Conservation (phyloP, 1,284 basidiomycete species). For the Papiliotrema terrestris region DNA sequence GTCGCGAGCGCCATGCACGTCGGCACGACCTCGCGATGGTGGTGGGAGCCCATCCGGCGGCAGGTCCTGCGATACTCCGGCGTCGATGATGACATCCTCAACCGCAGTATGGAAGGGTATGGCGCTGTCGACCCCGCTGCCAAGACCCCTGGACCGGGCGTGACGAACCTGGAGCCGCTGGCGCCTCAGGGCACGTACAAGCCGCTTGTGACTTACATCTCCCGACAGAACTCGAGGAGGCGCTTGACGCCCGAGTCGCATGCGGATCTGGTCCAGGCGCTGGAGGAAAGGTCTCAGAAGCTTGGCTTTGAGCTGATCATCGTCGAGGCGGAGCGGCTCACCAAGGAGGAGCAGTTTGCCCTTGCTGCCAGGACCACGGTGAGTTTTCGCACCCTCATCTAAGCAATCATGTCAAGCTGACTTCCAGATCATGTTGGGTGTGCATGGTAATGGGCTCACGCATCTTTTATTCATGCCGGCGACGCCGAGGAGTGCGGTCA, state of each 20-base stretch:
- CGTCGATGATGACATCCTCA: conserved; percentile 46
- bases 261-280: conserved; percentile 56
- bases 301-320: conserved; percentile 61
- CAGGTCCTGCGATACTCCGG: conserved; percentile 64
- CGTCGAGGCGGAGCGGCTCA: conserved; percentile 45
- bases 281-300: conserved; percentile 57
- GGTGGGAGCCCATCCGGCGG: conserved; percentile 67
- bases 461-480: conserved; percentile 51
- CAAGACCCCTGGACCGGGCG: conserved; percentile 39
- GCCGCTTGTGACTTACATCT: conserved; percentile 71
- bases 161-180: conserved; percentile 21
- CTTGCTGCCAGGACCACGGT: conserved; percentile 46
- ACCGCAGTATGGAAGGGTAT: conserved; percentile 43
- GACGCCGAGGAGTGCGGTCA: conserved; percentile 46
- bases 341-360: conserved; percentile 48
- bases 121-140: conserved; percentile 43
- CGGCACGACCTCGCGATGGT: conserved; percentile 54
- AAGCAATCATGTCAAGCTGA: background rate
- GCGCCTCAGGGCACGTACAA: conserved; percentile 34
- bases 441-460: conserved; percentile 50
- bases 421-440: conserved; percentile 48
- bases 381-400: conserved; percentile 8
- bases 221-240: conserved; percentile 60
- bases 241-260: conserved; percentile 62
- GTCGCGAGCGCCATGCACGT: conserved; percentile 48